Conservation (phyloP, 2,329 filamentous ascomycete species). For the Myriosclerotinia scirpicola region DNA sequence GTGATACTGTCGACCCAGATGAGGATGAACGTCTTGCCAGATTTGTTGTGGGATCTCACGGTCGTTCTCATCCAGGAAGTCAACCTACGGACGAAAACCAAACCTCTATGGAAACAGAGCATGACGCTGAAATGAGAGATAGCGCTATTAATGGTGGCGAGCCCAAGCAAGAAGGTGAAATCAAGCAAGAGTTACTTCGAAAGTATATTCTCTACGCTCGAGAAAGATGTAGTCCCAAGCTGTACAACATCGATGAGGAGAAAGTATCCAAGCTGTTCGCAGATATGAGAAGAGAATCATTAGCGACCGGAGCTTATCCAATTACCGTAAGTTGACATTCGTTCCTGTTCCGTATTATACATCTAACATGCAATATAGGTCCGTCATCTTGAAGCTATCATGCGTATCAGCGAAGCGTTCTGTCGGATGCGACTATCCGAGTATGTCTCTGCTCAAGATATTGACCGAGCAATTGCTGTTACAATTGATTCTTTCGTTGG, state of each 20-base stretch:
- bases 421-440: slow-evolving; percentile 98
- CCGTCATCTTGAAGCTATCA: slow-evolving; percentile 95
- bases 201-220: slow-evolving; percentile 97
- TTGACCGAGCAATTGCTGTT: slow-evolving; percentile 95
- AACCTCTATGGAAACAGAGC: slow-evolving; percentile 63
- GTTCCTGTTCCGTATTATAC: not conserved
- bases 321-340: slow-evolving; percentile 73
- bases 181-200: slow-evolving; percentile 84
- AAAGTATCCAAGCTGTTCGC: slow-evolving; percentile 93
- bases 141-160: slow-evolving; percentile 46
- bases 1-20: slow-evolving; percentile 87
- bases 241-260: slow-evolving; percentile 97
- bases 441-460: slow-evolving; percentile 85
- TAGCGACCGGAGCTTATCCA: slow-evolving; percentile 93
- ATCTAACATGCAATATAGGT: slow-evolving; percentile 55
- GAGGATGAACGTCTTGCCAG: slow-evolving; percentile 92
- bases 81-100: slow-evolving; percentile 50
- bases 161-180: slow-evolving; percentile 64
- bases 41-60: slow-evolving; percentile 94
- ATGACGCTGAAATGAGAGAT: slow-evolving; percentile 49
- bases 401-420: slow-evolving; percentile 91
- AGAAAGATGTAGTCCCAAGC: slow-evolving; percentile 83
- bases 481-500: slow-evolving; percentile 95
- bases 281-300: slow-evolving; percentile 89
- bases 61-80: slow-evolving; percentile 73